Evolutionary conservation across 345 rosid genomes (phyloP).

Genomic region (Bruguiera parviflora): DNA sequence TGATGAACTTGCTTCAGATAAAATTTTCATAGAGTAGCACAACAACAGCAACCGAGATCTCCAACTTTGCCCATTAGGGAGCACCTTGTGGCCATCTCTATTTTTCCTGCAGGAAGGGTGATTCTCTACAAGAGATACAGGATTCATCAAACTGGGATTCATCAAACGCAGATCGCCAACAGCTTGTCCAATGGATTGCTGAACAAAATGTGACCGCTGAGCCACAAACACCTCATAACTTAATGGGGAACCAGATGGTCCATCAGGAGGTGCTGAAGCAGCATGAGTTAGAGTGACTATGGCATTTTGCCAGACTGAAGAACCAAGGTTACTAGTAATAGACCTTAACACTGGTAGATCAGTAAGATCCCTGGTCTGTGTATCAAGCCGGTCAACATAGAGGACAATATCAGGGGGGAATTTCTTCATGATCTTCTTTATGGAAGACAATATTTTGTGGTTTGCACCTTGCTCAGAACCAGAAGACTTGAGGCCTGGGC

Average conservation of each 20-base stretch:
- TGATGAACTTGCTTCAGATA: slow-evolving; percentile 73
- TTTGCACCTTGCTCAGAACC: slow-evolving; percentile 75
- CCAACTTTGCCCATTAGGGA: slow-evolving; percentile 90
- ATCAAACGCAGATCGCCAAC: slow-evolving; percentile 86
- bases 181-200: slow-evolving; percentile 90
- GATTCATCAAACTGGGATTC: slow-evolving; percentile 91
- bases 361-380: slow-evolving; percentile 78
- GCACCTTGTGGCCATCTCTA: slow-evolving; percentile 83
- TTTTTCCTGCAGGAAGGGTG: slow-evolving; percentile 83
- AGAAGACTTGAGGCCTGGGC: slow-evolving; percentile 79
- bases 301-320: slow-evolving; percentile 85
- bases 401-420: slow-evolving; percentile 83
- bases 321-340: slow-evolving; percentile 60
- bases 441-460: slow-evolving; percentile 56
- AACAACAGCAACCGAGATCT: slow-evolving; percentile 74
- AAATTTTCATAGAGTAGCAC: slow-evolving; percentile 77
- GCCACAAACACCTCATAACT: slow-evolving; percentile 88
- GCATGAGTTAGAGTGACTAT: slow-evolving; percentile 89
- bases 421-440: slow-evolving; percentile 60
- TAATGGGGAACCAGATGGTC: slow-evolving; percentile 82
- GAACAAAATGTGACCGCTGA: slow-evolving; percentile 88
- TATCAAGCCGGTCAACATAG: slow-evolving; percentile 82
- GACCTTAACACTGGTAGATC: slow-evolving; percentile 74
- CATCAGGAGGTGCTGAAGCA: slow-evolving; percentile 97
- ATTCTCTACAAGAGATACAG: slow-evolving; percentile 87